Percentiles rank a stretch among this genome's conserved stretches.
Conservation (phyloP, 1,284 basidiomycete genomes). For the Cryptococcus deneoformans region DNA sequence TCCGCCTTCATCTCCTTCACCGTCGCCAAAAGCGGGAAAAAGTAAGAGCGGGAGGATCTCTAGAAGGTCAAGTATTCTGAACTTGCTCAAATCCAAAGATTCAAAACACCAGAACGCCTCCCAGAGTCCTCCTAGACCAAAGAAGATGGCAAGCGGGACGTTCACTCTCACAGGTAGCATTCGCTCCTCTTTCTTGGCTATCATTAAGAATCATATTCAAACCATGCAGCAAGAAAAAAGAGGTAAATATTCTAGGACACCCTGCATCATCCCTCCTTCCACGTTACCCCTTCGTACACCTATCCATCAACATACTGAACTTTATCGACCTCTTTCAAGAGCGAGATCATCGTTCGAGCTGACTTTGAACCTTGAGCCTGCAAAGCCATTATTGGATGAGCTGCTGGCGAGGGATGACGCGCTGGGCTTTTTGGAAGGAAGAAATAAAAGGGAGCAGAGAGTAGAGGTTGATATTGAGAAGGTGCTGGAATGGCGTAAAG, state of each 20-base stretch:
- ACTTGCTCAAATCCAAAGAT: neutral
- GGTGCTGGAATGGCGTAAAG: conserved; percentile 14
- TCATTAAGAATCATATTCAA: neutral
- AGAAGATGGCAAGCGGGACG: neutral
- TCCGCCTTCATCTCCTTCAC: neutral
- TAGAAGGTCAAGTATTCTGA: neutral
- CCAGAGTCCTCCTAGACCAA: neutral
- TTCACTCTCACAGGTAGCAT: conserved; percentile 1
- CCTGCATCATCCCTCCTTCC: neutral
- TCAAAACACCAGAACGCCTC: neutral
- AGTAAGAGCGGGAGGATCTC: neutral
- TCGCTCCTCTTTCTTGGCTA: conserved; percentile 3
- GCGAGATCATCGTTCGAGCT: neutral
- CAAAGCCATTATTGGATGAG: conserved; percentile 4
- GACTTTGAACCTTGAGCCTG: neutral
- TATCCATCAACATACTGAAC: neutral
- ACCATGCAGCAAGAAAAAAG: neutral
- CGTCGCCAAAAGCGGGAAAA: neutral
- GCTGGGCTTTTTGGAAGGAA: neutral
- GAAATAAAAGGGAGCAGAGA: neutral
- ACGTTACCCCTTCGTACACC: neutral
- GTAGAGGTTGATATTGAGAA: neutral
- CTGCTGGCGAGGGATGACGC: conserved; percentile 5
- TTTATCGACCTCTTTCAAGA: neutral
- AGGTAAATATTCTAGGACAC: neutral